phyloP scores from a whole-genome alignment of 1,284 basidiomycete species.

The Coniferiporia weirii region DNA sequence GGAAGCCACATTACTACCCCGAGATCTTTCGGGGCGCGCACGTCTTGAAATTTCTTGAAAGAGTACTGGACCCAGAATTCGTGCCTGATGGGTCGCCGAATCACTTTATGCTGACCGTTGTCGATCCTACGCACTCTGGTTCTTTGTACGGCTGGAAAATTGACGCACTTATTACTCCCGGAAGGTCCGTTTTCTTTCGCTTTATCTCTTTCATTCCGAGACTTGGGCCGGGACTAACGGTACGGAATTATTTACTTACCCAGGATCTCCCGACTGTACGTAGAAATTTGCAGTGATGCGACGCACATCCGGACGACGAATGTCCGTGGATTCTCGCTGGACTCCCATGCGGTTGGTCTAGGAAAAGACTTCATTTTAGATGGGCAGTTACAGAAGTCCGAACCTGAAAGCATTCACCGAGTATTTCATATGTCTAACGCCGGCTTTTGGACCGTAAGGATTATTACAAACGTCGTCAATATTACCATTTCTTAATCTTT shows the following conservation, averaged over 20 bases:
- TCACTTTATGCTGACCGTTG: slow-evolving; percentile 63
- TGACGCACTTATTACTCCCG: slow-evolving; percentile 47
- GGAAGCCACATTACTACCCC: slow-evolving; percentile 66
- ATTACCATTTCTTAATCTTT: neutral
- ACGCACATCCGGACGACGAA: slow-evolving; percentile 36
- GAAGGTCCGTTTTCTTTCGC: slow-evolving; percentile 41
- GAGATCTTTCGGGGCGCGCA: slow-evolving; percentile 49
- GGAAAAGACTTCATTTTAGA: neutral
- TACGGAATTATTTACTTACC: neutral
- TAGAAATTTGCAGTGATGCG: slow-evolving; percentile 21
- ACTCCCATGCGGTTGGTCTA: slow-evolving; percentile 11
- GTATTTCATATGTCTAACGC: neutral
- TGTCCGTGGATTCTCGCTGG: slow-evolving; percentile 36
- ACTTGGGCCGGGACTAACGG: neutral
- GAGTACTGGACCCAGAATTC: slow-evolving; percentile 24
- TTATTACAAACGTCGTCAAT: neutral
- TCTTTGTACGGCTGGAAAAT: slow-evolving; percentile 63
- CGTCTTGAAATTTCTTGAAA: slow-evolving; percentile 52
- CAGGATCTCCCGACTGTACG: slow-evolving; percentile 32
- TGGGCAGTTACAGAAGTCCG: neutral
- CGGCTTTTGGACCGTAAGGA: slow-evolving; percentile 3
- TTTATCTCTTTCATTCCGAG: slow-evolving; percentile 19
- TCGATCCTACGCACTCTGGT: slow-evolving; percentile 58
- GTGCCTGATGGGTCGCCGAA: slow-evolving; percentile 13
- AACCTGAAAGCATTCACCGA: neutral